Base-by-base conservation (phyloP, 345 rosid species). In the Populus davidiana region DNA sequence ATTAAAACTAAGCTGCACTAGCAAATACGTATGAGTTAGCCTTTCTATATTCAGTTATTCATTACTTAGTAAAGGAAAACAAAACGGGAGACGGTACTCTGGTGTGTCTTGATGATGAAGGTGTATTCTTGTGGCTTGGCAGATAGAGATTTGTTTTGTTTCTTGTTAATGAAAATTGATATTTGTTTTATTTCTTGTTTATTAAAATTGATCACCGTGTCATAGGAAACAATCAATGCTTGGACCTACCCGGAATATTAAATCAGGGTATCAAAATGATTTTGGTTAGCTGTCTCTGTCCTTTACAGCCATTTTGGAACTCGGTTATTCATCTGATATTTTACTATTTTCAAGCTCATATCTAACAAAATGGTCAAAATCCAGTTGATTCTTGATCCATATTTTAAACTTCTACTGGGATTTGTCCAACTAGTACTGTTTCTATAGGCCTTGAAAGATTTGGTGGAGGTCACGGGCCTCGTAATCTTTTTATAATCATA, bases 121-220 rank as follows among this genome's bases (percentile, higher is more conserved):
- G 20, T 14, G 18, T 47, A 14, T 47, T 4, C n/a, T 18, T 18
- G 67, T 54, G 36, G 18, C 29, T 17, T 73, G 65, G 71, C 54
- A 23, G 74, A 73, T 65, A 23, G 65, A 68, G n/a, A 49, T 43
- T 69, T 71, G 67, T 75, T 84, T 71, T 21, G 56, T 69, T 52
- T 72, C 66, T 27, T 50, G 23, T 63, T 20, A 31, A 8, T 69
- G 71, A 36, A 35, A 67, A 29, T 47, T 47, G 16, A 4, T 14
- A 49, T 44, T 69, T 72, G 70, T 75, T 84, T 71, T 27, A 56
- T 69, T 52, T 72, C 66, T 27, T 50, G 23, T 63, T 36, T 39
- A 12, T 69, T 66, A 36, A 36, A 67, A n/a, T 47, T 47, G 52
- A 47, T 47, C 52, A 47, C 5, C 4, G 3, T 11, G 47, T 36